Conservation (phyloP, 2,329 filamentous ascomycete genomes). For the Fusarium sp. region DNA sequence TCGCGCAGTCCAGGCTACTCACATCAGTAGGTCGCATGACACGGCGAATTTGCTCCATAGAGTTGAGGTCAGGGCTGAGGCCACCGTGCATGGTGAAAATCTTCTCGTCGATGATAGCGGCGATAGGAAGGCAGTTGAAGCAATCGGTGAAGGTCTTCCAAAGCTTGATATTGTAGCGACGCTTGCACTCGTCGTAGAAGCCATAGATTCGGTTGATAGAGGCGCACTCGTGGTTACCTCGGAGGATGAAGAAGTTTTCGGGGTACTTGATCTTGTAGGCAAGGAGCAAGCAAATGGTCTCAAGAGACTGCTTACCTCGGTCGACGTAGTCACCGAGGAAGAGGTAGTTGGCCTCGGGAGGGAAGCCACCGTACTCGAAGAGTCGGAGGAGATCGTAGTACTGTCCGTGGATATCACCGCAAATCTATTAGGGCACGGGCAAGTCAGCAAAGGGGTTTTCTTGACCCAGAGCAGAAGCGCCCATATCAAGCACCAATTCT, state of each 20-base stretch:
- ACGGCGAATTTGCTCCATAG: slow-evolving; percentile 99
- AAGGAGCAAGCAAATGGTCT: slow-evolving; percentile 96
- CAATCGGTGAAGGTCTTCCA: slow-evolving; percentile 99
- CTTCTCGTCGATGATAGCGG: slow-evolving; percentile 99
- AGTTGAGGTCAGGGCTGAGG: slow-evolving; percentile 95
- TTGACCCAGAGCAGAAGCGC: background rate
- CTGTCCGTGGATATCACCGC: slow-evolving; percentile 98
- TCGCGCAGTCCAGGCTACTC: slow-evolving; percentile 56
- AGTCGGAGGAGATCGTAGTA: slow-evolving; percentile 98
- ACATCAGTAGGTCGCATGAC: slow-evolving; percentile 99
- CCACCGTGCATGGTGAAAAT: slow-evolving; percentile 99
- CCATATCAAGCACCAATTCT: background rate
- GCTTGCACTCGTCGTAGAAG: slow-evolving; percentile 99
- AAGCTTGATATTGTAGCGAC: slow-evolving; percentile 98
- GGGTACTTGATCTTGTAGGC: slow-evolving; percentile 99
- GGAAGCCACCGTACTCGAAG: slow-evolving; percentile 98
- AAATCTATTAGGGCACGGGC: slow-evolving; percentile 72
- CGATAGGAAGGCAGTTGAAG: slow-evolving; percentile 99
- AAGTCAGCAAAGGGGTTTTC: slow-evolving; percentile 25
- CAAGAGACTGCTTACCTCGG: slow-evolving; percentile 97
- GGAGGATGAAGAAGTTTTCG: slow-evolving; percentile 99
- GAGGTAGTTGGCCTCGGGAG: slow-evolving; percentile 98
- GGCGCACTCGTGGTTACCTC: slow-evolving; percentile 98
- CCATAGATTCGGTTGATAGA: slow-evolving; percentile 99
- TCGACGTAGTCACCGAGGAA: slow-evolving; percentile 99